These are phyloP conservation scores for Chiua virens DNA, from an alignment of 768 basidiomycete species.

Conservation along the genomic window DNA sequence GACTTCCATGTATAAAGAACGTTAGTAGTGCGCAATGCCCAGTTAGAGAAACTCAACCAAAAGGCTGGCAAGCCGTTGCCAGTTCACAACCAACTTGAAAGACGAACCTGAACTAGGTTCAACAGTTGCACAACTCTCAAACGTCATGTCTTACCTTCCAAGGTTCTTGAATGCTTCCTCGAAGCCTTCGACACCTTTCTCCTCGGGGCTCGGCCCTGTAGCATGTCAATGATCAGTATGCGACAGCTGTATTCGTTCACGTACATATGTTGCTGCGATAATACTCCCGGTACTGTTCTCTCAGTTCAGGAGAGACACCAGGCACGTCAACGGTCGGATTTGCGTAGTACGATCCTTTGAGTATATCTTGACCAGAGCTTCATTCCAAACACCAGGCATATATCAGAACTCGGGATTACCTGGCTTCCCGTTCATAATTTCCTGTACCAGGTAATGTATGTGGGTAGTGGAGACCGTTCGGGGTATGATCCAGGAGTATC, in stretches of 20 bases:
- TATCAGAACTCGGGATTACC: constrained; percentile 38
- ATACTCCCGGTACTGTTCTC: constrained; percentile 71
- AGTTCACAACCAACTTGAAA: constrained; percentile 81
- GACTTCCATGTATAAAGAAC: constrained; percentile 38
- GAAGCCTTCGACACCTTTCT: constrained; percentile 68
- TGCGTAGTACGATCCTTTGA: constrained; percentile 96
- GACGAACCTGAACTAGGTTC: constrained; percentile 54
- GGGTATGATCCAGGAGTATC: background rate
- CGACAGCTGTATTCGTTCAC: constrained; percentile 5
- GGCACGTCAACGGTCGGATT: constrained; percentile 68
- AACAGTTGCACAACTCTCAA: background rate
- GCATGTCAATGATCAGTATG: background rate
- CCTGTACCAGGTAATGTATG: constrained; percentile 40
- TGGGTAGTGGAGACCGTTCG: too few species aligned
- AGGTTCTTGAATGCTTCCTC: constrained; percentile 87
- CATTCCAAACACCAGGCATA: background rate
- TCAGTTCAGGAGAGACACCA: constrained; percentile 56
- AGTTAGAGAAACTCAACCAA: constrained; percentile 52
- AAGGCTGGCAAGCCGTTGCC: constrained; percentile 87
- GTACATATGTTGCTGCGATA: constrained; percentile 88
- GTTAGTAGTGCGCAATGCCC: constrained; percentile 1
- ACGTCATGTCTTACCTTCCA: constrained; percentile 49
- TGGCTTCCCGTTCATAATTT: constrained; percentile 94
- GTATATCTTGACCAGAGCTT: constrained; percentile 50
- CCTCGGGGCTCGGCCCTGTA: constrained; percentile 63